Evolutionary conservation across 1,139 yeast species (phyloP), one percentile per base, ranked within the genome.

Genomic region (Pichia sp.): DNA sequence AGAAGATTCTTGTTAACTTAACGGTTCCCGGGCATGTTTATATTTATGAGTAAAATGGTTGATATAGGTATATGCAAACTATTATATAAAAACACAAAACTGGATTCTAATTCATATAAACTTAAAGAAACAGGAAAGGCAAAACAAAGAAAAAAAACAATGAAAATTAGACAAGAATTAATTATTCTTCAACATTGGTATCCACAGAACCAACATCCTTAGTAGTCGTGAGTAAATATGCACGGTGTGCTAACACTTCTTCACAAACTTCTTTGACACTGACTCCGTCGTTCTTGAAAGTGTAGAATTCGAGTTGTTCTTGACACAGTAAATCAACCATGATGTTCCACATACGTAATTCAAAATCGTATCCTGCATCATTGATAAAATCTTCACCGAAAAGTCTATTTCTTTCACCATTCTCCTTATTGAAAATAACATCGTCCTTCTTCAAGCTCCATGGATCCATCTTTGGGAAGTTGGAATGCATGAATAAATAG

Each of bases 311-410:
- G 42, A 79, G 62, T 39, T 73, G 68, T 53, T 75, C 60, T 39
- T 80, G 81, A 61, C 90, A 83, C 18, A 81, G 67, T 45, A 81
- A 67, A 57, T 73, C 72, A 45, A 73, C 67, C 83, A 80, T 79
- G 48, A 77, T 75, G 45, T 70, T 65, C 87, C 88, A 83, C 58
- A 79, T 81, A 11, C 71, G 70, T 37, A 75, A 64, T 60, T 83
- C 90, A 53, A 82, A 76, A 60, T 83, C 90, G 54, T 73, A 74
- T 0, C 81, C 80, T 2, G 76, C 70, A 36, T 74, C 68, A 44
- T 68, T 65, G 38, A 71, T 72, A 70, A 79, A 73, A 2, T 79
- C 80, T 6, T 76, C 70, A 44, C 62, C 63, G 38, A 57, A 61
- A 15, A 61, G 40, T 32, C 65, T 49, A 12, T 44, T 48, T 18